Conservation (phyloP, 768 basidiomycete species). For the Rhodosporidiobolus odoratus region DNA sequence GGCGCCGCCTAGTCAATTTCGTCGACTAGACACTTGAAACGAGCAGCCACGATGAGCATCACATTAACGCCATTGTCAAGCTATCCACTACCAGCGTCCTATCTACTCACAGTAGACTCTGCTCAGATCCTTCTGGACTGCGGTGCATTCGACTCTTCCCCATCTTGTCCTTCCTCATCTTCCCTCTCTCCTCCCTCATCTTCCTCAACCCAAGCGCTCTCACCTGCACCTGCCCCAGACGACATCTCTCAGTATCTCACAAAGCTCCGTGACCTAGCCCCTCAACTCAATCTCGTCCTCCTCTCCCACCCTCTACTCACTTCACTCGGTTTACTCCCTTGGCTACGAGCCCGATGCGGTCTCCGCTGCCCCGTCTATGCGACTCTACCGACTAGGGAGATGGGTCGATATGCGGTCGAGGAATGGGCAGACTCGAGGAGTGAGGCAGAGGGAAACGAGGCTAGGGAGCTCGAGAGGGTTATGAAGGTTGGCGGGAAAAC, state of each 20-base stretch:
- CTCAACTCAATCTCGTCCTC: slow-evolving; percentile 79
- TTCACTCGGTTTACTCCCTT: slow-evolving; percentile 87
- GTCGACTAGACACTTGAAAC: too few relatives aligned
- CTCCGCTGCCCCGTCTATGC: slow-evolving; percentile 87
- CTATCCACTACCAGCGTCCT: slow-evolving; percentile 43
- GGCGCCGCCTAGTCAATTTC: too few relatives aligned
- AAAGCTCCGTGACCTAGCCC: slow-evolving; percentile 53
- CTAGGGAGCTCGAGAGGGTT: background rate
- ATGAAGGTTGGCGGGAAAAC: slow-evolving; percentile 16
- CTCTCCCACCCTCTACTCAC: slow-evolving; percentile 87
- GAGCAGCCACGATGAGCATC: slow-evolving; percentile 53
- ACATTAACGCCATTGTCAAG: slow-evolving; percentile 82
- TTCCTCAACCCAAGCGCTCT: slow-evolving; percentile 45
- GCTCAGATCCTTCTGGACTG: slow-evolving; percentile 89
- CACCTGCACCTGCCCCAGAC: slow-evolving; percentile 28
- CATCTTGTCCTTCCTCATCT: slow-evolving; percentile 50
- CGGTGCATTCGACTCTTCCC: slow-evolving; percentile 84
- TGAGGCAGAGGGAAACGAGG: slow-evolving; percentile 42
- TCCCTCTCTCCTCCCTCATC: slow-evolving; percentile 24
- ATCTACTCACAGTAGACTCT: slow-evolving; percentile 84
- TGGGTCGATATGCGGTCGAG: slow-evolving; percentile 82
- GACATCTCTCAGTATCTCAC: slow-evolving; percentile 39
- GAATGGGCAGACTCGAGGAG: slow-evolving; percentile 77
- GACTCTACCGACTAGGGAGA: slow-evolving; percentile 89
- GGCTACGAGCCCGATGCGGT: slow-evolving; percentile 75